Evolutionary conservation across 2,329 filamentous ascomycete genomes (phyloP).

Genomic region (Anthostomella pinea): DNA sequence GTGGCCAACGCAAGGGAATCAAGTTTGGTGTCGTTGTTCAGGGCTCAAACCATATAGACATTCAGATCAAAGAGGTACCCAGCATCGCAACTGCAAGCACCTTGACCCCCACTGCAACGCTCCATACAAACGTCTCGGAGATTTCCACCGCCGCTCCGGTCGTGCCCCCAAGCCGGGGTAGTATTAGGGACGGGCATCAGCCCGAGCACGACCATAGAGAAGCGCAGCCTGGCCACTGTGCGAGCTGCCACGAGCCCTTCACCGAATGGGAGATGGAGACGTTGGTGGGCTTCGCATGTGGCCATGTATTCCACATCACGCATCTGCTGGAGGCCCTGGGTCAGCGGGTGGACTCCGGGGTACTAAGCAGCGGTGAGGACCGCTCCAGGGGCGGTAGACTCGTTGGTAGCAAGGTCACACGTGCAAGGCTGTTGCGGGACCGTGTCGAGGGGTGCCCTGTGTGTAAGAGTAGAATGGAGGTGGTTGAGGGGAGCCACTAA

Average conservation of each 20-base stretch:
- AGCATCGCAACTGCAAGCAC: conserved; percentile 20
- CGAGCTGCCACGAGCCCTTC: conserved; percentile 55
- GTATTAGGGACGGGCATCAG: conserved; percentile 24
- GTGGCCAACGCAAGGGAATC: conserved; percentile 78
- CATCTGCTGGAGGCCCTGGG: conserved; percentile 61
- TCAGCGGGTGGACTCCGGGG: conserved; percentile 40
- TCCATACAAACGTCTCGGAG: conserved; percentile 19
- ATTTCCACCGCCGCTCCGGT: conserved; percentile 18
- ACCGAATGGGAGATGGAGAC: conserved; percentile 65
- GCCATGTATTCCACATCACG: conserved; percentile 75
- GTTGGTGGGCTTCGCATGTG: conserved; percentile 76
- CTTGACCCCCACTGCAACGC: conserved; percentile 17
- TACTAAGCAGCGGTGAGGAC: conserved; percentile 34
- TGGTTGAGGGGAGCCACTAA: conserved; percentile 16
- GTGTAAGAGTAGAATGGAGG: conserved; percentile 40
- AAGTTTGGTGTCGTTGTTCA: conserved; percentile 74
- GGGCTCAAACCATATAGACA: conserved; percentile 40
- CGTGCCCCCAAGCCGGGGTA: conserved; percentile 14
- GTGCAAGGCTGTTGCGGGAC: conserved; percentile 74
- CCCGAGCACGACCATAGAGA: conserved; percentile 30
- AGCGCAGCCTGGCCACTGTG: conserved; percentile 55
- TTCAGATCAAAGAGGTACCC: conserved; percentile 39
- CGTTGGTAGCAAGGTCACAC: conserved; percentile 83
- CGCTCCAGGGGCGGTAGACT: conserved; percentile 53
- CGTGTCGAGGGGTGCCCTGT: conserved; percentile 65